Evolutionary conservation across 805 yeast genomes (phyloP), one percentile per base, ranked within the genome.

Genomic region (Yarrowia sp.): DNA sequence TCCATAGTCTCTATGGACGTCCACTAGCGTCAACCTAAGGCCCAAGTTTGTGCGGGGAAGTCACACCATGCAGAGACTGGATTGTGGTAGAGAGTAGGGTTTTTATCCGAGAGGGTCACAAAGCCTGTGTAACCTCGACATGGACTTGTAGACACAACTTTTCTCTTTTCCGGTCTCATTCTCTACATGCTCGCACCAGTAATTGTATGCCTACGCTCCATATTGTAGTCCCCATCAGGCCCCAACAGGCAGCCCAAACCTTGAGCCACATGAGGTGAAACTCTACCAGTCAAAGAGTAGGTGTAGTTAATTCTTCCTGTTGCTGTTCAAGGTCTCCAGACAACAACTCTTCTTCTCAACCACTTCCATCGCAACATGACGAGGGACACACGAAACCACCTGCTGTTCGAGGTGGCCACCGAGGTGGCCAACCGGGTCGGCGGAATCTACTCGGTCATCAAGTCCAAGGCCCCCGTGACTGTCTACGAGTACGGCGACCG

Each of bases 391-490:
- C 85, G 88, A 71, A 87, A 90, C 75, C 97, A 91, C 74, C 80
- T 92, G 64, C 82, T 95, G 58, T 92, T 93, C 73, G 99, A 93
- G 79, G 88, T 90, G 49, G 96, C 98, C 67, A 93, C 99, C 1
- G 99, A 93, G 75, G 98, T 93, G 61, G 98, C 98, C 71, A 92
- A 95, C 80, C 82, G 96, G 71, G 98, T 93, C 22, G 99, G 99
- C 59, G 99, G 99, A 38, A 93, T 93, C 75, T 93, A 93, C 79
- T 92, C 98, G 7, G 99, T 93, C 62, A 82, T 93, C 73, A 95
- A 95, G 76, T 90, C 97, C 11, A 93, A 93, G 77, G 98, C 98
- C 8, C 98, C 98, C 9, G 92, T 92, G 67, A 93, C 99, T 9
- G 93, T 89, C 61, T 92, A 96, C 43, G 98, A 93, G 76, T 95